Conservation (phyloP, 495 filamentous ascomycete genomes). For the Neurospora tetraspora region DNA sequence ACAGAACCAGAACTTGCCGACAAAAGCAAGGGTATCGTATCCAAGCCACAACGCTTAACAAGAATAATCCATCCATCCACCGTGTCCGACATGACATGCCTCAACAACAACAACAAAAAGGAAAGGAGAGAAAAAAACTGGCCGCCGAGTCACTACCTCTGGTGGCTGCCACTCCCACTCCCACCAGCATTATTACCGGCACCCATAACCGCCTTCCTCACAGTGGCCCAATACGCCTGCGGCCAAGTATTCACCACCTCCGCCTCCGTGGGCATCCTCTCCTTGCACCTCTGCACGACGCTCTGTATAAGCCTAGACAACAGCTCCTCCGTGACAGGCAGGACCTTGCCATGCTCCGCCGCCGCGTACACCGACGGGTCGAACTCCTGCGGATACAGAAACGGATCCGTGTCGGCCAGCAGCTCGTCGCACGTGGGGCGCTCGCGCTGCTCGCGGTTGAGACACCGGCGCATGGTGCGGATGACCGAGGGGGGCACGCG, state of each 20-base stretch:
- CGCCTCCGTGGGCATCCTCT: constrained; percentile 56
- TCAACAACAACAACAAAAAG: background rate
- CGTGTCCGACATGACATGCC: too few relatives aligned
- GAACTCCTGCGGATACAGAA: constrained; percentile 64
- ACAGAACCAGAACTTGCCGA: background rate
- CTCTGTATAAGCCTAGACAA: constrained; percentile 65
- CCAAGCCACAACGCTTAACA: background rate
- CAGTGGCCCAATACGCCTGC: constrained; percentile 39
- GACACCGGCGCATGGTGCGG: constrained; percentile 64
- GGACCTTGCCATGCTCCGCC: constrained; percentile 40
- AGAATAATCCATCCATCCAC: background rate
- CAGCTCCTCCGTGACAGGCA: constrained; percentile 68
- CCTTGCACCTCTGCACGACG: constrained; percentile 64
- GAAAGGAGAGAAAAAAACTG: background rate
- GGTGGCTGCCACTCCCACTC: background rate
- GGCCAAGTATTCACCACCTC: constrained; percentile 63
- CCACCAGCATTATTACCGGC: background rate
- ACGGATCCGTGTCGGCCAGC: constrained; percentile 60
- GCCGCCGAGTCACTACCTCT: constrained; percentile 4
- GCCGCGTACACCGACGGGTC: constrained; percentile 29
- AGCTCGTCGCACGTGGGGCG: constrained; percentile 73
- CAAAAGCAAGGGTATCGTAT: background rate
- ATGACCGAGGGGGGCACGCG: constrained; percentile 61
- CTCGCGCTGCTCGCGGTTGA: constrained; percentile 65
- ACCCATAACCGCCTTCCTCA: constrained; percentile 34